Evolutionary conservation across 495 filamentous ascomycete species (phyloP), one percentile per base, ranked within the genome.

Genomic region (Endocarpon pusillum): DNA sequence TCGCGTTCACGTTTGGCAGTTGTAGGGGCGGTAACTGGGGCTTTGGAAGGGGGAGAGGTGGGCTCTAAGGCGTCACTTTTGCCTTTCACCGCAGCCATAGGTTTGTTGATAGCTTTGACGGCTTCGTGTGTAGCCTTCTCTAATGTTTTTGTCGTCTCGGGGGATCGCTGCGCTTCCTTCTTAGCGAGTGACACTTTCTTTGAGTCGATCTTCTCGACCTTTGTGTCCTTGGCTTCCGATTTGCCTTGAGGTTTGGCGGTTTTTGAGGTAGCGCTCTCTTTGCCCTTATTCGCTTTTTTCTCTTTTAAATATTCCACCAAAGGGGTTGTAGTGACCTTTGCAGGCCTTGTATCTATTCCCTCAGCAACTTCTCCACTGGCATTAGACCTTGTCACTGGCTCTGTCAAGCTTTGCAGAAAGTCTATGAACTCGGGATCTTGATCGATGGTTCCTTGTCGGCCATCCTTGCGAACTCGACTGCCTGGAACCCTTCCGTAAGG

Each of bases 341-440:
- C 69, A 34, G 62, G 58, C 32, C 70, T 67, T 45, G 79, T 75
- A 3, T 52, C 59, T 21, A 62, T 55, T 10, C 54, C 52, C 12
- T 71, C 68, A 8, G 65, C 61, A 4, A 53, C 47, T 0, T 58
- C 52, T 22, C 78, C 75, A 2, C 68, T 57, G 5, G 58, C 32
- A 0, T 50, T 28, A 3, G 68, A 52, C 39, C 69, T 75, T 4
- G 61, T 55, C 19, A 78, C 68, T 0, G 84, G 84, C 33, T 81
- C 78, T 2, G 85, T 89, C 6, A 94, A 66, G 32, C 70, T 75
- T 52, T 91, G 81, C 4, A 97, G 69, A 47, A 96, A 97, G 15
- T 69, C 69, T 55, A 93, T 91, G 42, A 96, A 96, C 37, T 96
- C 89, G 0, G 78, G 72, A 49, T 97, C 89, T 45, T 87, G 83